Percentiles rank a stretch among this genome's conserved stretches.
phyloP scores from a whole-genome alignment of 2,329 filamentous ascomycete species.

The Fusarium algeriense region DNA sequence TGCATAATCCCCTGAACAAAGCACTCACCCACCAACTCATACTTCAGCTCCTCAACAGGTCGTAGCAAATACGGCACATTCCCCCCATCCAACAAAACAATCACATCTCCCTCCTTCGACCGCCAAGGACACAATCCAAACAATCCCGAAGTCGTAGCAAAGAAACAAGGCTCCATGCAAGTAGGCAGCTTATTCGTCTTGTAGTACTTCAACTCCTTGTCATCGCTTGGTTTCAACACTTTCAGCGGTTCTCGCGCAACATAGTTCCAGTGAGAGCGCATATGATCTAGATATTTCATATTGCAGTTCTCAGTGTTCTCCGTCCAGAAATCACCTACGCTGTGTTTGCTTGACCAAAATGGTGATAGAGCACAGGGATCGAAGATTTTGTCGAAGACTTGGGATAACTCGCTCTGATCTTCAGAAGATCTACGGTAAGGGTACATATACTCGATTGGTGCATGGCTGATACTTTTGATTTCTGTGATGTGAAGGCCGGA shows the following conservation, averaged over 20 bases:
- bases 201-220: not conserved
- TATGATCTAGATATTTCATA: constrained; percentile 25
- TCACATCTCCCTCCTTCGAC: constrained; percentile 18
- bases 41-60: not conserved
- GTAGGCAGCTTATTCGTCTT: constrained; percentile 8
- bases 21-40: constrained; percentile 29
- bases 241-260: not conserved
- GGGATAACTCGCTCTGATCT: not conserved
- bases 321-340: not conserved
- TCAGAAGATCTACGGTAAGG: constrained; percentile 3
- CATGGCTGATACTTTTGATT: constrained; percentile 14
- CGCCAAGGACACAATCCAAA: constrained; percentile 34
- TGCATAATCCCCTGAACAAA: constrained; percentile 33
- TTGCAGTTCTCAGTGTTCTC: not conserved
- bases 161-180: constrained; percentile 26
- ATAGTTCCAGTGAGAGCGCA: constrained; percentile 26
- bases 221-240: not conserved
- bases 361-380: constrained; percentile 29
- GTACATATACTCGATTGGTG: constrained; percentile 19
- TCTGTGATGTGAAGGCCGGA: constrained; percentile 2
- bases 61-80: constrained; percentile 32
- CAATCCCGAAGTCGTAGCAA: constrained; percentile 6
- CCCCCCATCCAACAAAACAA: constrained; percentile 22
- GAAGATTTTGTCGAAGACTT: constrained; percentile 25
- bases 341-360: constrained; percentile 12